Evolutionary conservation across 2,329 filamentous ascomycete genomes (phyloP).

Genomic region (Aspergillus floridensis): DNA sequence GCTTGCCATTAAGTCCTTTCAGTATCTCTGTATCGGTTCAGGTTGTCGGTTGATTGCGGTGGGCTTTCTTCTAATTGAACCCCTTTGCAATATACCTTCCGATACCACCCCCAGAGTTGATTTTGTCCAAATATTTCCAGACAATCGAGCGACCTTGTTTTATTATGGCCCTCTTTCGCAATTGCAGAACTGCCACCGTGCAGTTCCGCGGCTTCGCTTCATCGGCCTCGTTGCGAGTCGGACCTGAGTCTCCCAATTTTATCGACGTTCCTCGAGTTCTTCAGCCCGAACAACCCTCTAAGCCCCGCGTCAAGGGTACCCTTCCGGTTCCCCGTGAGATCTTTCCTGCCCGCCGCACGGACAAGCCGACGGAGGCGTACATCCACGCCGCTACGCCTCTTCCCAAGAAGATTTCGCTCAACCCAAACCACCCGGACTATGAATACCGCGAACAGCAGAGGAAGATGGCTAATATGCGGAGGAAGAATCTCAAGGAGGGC

Average conservation of each 20-base stretch:
- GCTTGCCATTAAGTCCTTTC: conserved; percentile 18
- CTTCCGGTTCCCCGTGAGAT: conserved; percentile 80
- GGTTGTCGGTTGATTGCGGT: conserved; percentile 4
- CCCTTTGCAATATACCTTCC: background rate
- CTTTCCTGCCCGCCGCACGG: conserved; percentile 61
- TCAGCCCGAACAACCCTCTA: conserved; percentile 61
- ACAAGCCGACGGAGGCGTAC: conserved; percentile 63
- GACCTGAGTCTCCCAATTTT: conserved; percentile 81
- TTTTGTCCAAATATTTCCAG: background rate
- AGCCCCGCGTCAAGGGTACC: conserved; percentile 65
- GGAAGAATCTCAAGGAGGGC: conserved; percentile 69
- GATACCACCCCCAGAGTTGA: background rate
- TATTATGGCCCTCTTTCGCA: conserved; percentile 39
- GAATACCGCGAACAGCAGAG: conserved; percentile 65
- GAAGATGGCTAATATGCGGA: conserved; percentile 68
- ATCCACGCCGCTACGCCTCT: conserved; percentile 58
- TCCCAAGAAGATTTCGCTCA: conserved; percentile 43
- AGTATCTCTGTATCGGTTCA: conserved; percentile 6
- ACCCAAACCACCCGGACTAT: conserved; percentile 41
- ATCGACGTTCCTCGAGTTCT: conserved; percentile 75
- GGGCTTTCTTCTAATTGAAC: background rate
- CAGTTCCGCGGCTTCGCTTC: conserved; percentile 42
- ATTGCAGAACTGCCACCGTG: conserved; percentile 35
- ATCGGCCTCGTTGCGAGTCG: conserved; percentile 36
- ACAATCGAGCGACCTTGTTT: background rate